phyloP scores from a whole-genome alignment of 2,329 filamentous ascomycete species.

The Epichloe sylvatica region DNA sequence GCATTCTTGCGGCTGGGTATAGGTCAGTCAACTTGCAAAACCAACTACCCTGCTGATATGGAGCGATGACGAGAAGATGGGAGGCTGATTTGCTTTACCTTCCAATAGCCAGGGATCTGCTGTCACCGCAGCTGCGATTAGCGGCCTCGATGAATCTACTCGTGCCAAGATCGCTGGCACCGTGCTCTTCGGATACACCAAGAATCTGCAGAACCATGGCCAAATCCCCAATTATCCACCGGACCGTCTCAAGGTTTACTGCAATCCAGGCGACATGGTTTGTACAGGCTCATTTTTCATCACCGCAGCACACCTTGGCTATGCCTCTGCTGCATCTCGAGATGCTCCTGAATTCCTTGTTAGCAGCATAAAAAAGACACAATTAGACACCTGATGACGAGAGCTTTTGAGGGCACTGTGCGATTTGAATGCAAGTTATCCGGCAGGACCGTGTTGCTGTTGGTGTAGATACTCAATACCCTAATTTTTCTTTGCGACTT shows the following conservation, averaged over 20 bases:
- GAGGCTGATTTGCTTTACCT: background rate
- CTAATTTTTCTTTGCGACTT: too few relatives aligned
- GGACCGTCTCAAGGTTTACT: slow-evolving; percentile 24
- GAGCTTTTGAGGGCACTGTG: too few relatives aligned
- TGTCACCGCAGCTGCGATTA: slow-evolving; percentile 26
- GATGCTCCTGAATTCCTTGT: slow-evolving; percentile 14
- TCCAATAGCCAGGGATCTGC: slow-evolving; percentile 26
- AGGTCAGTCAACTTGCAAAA: slow-evolving; percentile 8
- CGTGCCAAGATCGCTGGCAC: slow-evolving; percentile 22
- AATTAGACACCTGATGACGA: too few relatives aligned
- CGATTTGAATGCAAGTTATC: too few relatives aligned
- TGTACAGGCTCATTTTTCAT: slow-evolving; percentile 24
- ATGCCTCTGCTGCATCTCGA: slow-evolving; percentile 10
- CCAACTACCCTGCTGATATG: background rate
- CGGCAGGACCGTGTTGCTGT: too few relatives aligned
- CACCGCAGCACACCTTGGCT: slow-evolving; percentile 19
- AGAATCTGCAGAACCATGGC: slow-evolving; percentile 28
- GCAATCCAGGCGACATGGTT: slow-evolving; percentile 21
- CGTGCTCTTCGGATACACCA: slow-evolving; percentile 28
- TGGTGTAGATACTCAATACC: too few relatives aligned
- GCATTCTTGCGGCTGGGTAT: slow-evolving; percentile 28
- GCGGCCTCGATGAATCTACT: slow-evolving; percentile 17
- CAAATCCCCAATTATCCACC: slow-evolving; percentile 24
- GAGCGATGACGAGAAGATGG: too few relatives aligned
- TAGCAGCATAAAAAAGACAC: background rate